Base-by-base conservation (phyloP, 768 basidiomycete genomes). In the Lactarius quietus region DNA sequence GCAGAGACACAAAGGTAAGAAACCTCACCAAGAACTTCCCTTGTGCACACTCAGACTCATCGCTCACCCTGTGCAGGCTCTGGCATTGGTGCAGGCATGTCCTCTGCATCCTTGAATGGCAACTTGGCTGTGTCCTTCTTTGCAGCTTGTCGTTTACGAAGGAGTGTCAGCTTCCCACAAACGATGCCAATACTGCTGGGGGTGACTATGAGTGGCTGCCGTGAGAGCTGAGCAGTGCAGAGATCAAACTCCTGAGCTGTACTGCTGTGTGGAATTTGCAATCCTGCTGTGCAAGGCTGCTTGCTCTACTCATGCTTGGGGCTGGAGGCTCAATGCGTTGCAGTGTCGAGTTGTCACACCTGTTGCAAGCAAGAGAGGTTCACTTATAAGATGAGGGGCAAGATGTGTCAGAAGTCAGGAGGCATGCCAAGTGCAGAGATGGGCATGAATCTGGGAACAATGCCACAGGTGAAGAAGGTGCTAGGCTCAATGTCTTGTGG, bases 201-300 rank as follows among this genome's bases (percentile, higher is more conserved):
- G 23, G 79, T 81, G 23, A 94, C 89, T 57, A 96, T 78, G 45
- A 97, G 79, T 0, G 95, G 95, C 74, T 94, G 92, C 63, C 89
- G 83, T 7, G 95, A 3, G 93, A 94, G 70, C 85, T 89, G 70
- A 99, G 83, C 57, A 99, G 78, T 3, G 92, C 93, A 31, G 92
- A 92, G 65, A 99, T 95, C 0, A 96, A 96, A 67, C 90, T 92
- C 48, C 92, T 94, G 7, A 95, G 96, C 73, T 95, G 93, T 1
- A 98, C 92, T 1, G 95, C 97, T 72, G 90, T 88, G 79, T 91
- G 89, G 87, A 98, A 98, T 75, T 98, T 96, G 74, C 89, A 89
- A 83, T 99, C 97, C 73, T 93, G 92, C 71, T 93, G 84, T 1
- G 88, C 88, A 63, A 90, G 86, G 53, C 81, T 84, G 18, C 83